Evolutionary conservation across 768 basidiomycete species (phyloP), one percentile per base, ranked within the genome.

Genomic region (Termitomyces sp.): DNA sequence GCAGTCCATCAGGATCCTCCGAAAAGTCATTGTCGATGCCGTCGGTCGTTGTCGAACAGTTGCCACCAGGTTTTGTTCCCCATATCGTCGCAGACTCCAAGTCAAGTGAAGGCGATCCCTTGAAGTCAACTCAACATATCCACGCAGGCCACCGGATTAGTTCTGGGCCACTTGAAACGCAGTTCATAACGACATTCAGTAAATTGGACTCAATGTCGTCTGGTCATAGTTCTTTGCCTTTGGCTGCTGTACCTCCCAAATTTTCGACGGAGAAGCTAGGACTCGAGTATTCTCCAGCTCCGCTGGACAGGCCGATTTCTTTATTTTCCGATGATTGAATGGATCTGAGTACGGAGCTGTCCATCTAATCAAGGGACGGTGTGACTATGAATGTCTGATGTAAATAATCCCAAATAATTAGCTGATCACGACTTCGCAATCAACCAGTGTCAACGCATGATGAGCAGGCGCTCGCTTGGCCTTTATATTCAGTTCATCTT

Each of bases 41-140:
- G 18, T 36, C 62, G 1, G 28, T 51, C 3, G 32, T 51, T 7
- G 70, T 73, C 47, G 68, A 71, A 49, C 63, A 71, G 33, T 65
- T 76, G 26, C 77, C 77, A 7, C 71, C 67, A 0, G 73, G 75
- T 2, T 79, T 77, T 64, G 64, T 77, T 13, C 75, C 75, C 7
- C 74, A 73, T 59, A 74, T 74, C 4, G 6, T 60, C 9, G 20
- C 44, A 30, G 55, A 63, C 33, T 33, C 48, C 36, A 57, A 62
- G n/a, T 35, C 28, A 18, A 57, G 41, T n/a, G 56, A 60, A 13
- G 35, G 58, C 12, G 41, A 38, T 44, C 26, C 46, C 16, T 28
- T 10, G 35, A 51, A 52, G 33, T 48, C 38, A 20, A 20, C 30
- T 23, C 55, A 63, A 40, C 57, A 46, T 18, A 56, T 9, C 20